Percentiles rank a stretch among this genome's conserved stretches.
Evolutionary conservation across 257 asterid species (phyloP).

Genomic region (Ballota nigra): DNA sequence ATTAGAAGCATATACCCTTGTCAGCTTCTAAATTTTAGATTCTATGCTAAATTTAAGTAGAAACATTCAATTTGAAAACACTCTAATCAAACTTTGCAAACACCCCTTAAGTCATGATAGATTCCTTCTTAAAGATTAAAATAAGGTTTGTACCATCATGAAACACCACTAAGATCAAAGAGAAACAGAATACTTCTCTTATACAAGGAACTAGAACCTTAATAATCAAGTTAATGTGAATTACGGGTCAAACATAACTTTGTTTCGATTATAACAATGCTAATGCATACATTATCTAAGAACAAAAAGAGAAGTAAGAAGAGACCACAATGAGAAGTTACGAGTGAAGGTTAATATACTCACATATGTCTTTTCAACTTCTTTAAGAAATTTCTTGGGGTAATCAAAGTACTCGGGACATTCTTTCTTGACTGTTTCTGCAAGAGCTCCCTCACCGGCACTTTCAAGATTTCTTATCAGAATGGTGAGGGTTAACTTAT

Average conservation of each 20-base stretch:
- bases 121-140: neutral
- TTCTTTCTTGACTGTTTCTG: constrained; percentile 47
- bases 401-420: constrained; percentile 54
- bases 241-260: neutral
- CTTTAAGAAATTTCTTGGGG: constrained; percentile 52
- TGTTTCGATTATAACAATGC: neutral
- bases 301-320: neutral
- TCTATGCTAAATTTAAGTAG: neutral
- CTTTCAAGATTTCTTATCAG: constrained; percentile 61
- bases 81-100: neutral
- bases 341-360: constrained; percentile 28
- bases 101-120: neutral
- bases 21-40: neutral
- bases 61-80: neutral
- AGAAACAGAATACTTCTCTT: neutral
- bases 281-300: neutral
- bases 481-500: constrained; percentile 56
- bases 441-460: constrained; percentile 50
- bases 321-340: neutral
- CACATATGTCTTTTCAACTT: constrained; percentile 47
- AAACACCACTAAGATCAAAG: neutral
- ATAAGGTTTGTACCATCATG: neutral
- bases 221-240: neutral
- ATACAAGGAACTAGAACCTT: neutral
- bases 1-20: neutral